These are phyloP conservation scores for Phytopythium cucurbitacearum DNA, from an alignment of 352 stramenopile species.

Conservation along the genomic window DNA sequence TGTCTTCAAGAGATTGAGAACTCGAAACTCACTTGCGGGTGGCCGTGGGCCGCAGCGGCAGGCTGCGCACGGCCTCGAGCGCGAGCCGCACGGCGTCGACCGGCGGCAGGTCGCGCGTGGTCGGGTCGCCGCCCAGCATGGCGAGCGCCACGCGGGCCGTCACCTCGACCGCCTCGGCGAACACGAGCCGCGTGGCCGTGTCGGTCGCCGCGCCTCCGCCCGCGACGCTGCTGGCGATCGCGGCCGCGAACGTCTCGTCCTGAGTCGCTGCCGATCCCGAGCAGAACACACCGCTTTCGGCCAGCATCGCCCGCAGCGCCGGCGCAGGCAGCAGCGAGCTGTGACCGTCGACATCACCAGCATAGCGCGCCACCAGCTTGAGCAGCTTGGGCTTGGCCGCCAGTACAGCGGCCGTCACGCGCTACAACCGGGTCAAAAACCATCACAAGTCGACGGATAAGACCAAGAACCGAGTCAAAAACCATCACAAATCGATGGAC, in stretches of 20 bases:
- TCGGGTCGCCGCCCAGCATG: conserved; percentile 27
- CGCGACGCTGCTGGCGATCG: conserved; percentile 60
- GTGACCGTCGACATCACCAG: conserved; percentile 39
- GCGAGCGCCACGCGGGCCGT: conserved; percentile 53
- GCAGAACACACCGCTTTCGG: conserved; percentile 78
- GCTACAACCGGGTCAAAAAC: conserved; percentile 19
- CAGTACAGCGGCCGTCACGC: conserved; percentile 62
- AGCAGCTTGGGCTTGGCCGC: conserved; percentile 70
- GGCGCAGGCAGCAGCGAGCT: conserved; percentile 30
- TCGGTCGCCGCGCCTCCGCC: conserved; percentile 30
- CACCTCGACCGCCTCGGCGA: conserved; percentile 73
- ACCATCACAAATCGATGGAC: neutral
- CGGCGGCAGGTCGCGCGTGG: conserved; percentile 50
- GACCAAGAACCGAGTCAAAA: conserved; percentile 19
- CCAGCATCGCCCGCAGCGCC: conserved; percentile 61
- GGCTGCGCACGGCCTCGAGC: conserved; percentile 60
- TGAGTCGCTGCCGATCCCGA: conserved; percentile 49
- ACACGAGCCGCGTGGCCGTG: conserved; percentile 54
- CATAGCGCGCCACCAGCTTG: conserved; percentile 70
- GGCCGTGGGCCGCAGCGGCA: conserved; percentile 24
- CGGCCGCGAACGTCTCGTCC: conserved; percentile 50
- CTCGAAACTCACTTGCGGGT: conserved; percentile 22
- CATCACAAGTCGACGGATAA: conserved; percentile 2
- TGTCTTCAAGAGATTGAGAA: too few relatives aligned
- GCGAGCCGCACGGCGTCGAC: conserved; percentile 74